phyloP scores from a whole-genome alignment of 2,329 filamentous ascomycete genomes.

The Alternaria sp. region DNA sequence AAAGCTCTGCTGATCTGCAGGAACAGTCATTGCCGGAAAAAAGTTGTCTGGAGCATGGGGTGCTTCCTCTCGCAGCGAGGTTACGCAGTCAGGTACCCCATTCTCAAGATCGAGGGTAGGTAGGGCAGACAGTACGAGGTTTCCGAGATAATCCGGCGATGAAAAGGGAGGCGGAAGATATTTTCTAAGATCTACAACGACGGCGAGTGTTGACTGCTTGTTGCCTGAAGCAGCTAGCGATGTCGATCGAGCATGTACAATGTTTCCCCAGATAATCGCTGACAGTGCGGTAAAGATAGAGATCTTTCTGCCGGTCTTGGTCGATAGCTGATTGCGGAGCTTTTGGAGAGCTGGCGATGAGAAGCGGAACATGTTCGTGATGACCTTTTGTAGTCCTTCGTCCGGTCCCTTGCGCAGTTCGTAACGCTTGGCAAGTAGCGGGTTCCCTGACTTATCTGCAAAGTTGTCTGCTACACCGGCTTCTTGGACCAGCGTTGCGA shows the following conservation, averaged over 20 bases:
- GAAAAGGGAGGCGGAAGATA: constrained; percentile 1
- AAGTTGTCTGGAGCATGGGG: background rate
- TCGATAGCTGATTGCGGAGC: background rate
- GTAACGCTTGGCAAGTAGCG: background rate
- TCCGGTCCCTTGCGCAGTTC: background rate
- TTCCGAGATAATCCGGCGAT: constrained; percentile 8
- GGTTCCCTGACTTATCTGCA: background rate
- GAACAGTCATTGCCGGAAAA: background rate
- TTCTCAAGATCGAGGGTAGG: background rate
- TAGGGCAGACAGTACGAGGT: constrained; percentile 3
- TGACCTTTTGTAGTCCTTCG: constrained; percentile 13
- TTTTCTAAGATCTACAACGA: constrained; percentile 8
- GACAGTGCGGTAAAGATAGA: constrained; percentile 2
- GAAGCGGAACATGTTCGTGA: constrained; percentile 16
- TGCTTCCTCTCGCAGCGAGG: background rate
- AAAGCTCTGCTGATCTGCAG: background rate
- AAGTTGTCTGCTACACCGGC: background rate
- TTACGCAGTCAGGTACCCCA: background rate
- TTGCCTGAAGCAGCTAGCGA: background rate
- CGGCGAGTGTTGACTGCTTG: constrained; percentile 7
- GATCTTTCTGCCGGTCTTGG: background rate
- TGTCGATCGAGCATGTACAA: constrained; percentile 4
- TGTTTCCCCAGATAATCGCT: constrained; percentile 8
- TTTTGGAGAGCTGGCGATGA: background rate
- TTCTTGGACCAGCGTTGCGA: background rate